phyloP scores from a whole-genome alignment of 2,329 filamentous ascomycete species.

The Teratosphaeria epicoccoides region DNA sequence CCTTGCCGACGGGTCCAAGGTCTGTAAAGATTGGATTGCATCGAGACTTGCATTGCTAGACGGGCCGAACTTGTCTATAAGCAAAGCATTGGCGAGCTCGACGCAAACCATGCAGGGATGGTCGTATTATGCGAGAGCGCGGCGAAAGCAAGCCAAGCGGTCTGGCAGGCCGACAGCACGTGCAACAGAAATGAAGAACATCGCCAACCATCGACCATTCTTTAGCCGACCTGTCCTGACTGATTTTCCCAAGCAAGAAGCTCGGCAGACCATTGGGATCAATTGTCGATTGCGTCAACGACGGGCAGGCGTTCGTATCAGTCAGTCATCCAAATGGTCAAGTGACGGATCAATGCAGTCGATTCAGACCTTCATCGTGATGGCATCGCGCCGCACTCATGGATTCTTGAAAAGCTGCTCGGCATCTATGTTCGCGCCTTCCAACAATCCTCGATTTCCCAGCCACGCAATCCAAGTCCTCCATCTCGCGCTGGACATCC shows the following conservation, averaged over 20 bases:
- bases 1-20: no score
- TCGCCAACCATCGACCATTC: no score
- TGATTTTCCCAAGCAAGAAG: no score
- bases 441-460: conserved; percentile 3
- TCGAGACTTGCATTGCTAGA: no score
- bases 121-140: neutral
- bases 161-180: neutral
- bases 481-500: conserved; percentile 12
- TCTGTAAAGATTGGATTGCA: no score
- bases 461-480: conserved; percentile 12
- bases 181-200: neutral
- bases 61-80: no score
- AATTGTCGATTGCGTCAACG: no score
- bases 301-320: neutral
- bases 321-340: no score
- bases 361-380: no score
- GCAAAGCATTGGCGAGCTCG: neutral
- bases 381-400: neutral
- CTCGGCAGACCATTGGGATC: no score
- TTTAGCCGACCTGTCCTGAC: no score
- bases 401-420: conserved; percentile 8
- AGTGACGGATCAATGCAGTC: no score
- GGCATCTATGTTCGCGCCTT: neutral
- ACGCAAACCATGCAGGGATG: neutral
- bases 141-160: neutral